Evolutionary conservation across 305 asterid genomes (phyloP), one percentile per base, ranked within the genome.

Genomic region (Ilex paraguariensis): DNA sequence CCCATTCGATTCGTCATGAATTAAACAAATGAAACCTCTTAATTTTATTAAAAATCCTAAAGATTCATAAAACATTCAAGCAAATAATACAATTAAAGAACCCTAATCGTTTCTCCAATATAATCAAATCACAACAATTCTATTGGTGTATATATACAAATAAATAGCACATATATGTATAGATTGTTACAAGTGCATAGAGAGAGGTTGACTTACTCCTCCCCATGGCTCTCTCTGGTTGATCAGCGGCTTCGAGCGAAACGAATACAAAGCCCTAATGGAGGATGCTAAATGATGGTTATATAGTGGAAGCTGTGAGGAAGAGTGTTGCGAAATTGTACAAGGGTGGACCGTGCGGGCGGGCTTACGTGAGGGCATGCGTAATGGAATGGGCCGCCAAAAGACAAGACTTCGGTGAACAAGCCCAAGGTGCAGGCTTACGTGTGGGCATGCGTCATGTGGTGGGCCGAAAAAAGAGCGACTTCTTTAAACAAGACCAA

Each of bases 311-410:
- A 14, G 32, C 12, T 52, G 10, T 2, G n/a, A 21, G n/a, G 30
- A 14, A 52, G 5, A 14, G 10, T 4, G 31, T 52, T 21, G 28
- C 28, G 28, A 21, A 21, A 21, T 21, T 21, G 28, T 21, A 21
- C 28, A 21, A 1, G 28, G 28, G 28, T 21, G 28, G 28, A 21
- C 28, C 28, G 28, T 21, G 28, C 28, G 28, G 30, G 6, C 9
- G 42, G 56, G 56, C 56, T 16, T 52, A 52, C 56, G 56, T 52
- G 5, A 13, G 56, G 30, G 56, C 32, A 5, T 52, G 56, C 56
- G 56, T 52, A 21, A 52, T 14, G 28, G 9, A 36, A 52, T 52
- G 56, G 56, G 30, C 31, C n/a, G 30, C 12, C 52, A 21, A 21
- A 21, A 21, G 28, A 21, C 28, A 21, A 21, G 28, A 21, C 28